phyloP scores from a whole-genome alignment of 148 eudicot genomes.

The Diospyros kaki region DNA sequence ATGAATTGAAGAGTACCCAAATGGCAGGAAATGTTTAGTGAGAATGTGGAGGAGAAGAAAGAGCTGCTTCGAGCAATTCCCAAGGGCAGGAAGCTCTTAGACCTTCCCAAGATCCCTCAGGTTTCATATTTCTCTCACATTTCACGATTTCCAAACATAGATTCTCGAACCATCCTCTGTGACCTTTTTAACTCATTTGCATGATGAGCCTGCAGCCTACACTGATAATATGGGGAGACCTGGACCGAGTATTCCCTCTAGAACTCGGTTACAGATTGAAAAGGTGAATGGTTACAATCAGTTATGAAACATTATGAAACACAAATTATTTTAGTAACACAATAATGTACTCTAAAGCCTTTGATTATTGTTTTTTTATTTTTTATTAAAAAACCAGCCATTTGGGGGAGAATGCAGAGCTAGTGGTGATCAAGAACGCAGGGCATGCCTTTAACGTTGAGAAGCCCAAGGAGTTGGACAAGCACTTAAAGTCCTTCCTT shows the following conservation, averaged over 20 bases:
- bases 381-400: conserved; percentile 38
- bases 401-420: conserved; percentile 61
- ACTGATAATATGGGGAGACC: conserved; percentile 78
- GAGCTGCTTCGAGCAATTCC: conserved; percentile 54
- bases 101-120: conserved; percentile 67
- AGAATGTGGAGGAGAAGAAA: conserved; percentile 56
- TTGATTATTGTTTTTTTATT: neutral
- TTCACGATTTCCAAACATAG: neutral
- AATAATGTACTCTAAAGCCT: too few relatives aligned
- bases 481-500: conserved; percentile 54
- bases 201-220: conserved; percentile 53
- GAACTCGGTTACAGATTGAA: conserved; percentile 71
- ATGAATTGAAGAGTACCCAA: too few relatives aligned
- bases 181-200: too few relatives aligned
- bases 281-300: conserved; percentile 26
- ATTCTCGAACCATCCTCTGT: too few relatives aligned
- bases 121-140: conserved; percentile 18
- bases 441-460: conserved; percentile 68
- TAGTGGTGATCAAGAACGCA: conserved; percentile 54
- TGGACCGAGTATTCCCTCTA: conserved; percentile 69
- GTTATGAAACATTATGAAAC: too few relatives aligned
- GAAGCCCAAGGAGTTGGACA: conserved; percentile 57
- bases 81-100: conserved; percentile 48
- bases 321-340: too few relatives aligned
- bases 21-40: conserved; percentile 55